Evolutionary conservation across 192 early-diverging fungal genomes (phyloP), one percentile per base, ranked within the genome.

Genomic region (Anaeromyces robustus): DNA sequence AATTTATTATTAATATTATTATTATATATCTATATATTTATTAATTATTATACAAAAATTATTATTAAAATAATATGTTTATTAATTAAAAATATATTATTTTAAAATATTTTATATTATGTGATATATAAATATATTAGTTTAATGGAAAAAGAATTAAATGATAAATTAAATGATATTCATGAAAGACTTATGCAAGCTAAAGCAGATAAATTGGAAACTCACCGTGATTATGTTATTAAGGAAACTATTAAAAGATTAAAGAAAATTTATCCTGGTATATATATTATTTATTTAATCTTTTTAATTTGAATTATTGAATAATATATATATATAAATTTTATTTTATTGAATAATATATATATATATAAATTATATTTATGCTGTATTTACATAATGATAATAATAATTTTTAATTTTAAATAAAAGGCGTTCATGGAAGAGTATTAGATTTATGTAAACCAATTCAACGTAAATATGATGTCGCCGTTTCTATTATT

Each of bases 401-500:
- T 7, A 7, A 34, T 7, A 34, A 34, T 34, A 34, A 34, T 7
- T 34, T 34, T 7, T 34, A 34, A 14, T 39, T 14, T 32, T 13
- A 59, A 81, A 59, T 34, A 32, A 77, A 16, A 87, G 89, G 89
- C 6, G 95, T 99, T 9, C 89, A 95, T 81, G 98, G 98, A 7
- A 89, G 95, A 31, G 82, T 99, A 77, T 79, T 92, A 0, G 96
- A 99, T 84, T 88, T 99, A 32, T 96, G 95, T 86, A 91, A 92
- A 80, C 96, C 98, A 9, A 96, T 91, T 18, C 95, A 98, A 83
- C 88, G 94, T 77, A 95, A 97, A 84, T 98, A 96, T 84, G 94
- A 96, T 77, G 82, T 89, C 0, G 95, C 95, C 9, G 91, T 97
- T 2, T 92, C 95, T 0, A 93, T 95, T 4, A 93, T 95, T 32